Conservation (phyloP, 306 rosid genomes). For the Trifolium repens region DNA sequence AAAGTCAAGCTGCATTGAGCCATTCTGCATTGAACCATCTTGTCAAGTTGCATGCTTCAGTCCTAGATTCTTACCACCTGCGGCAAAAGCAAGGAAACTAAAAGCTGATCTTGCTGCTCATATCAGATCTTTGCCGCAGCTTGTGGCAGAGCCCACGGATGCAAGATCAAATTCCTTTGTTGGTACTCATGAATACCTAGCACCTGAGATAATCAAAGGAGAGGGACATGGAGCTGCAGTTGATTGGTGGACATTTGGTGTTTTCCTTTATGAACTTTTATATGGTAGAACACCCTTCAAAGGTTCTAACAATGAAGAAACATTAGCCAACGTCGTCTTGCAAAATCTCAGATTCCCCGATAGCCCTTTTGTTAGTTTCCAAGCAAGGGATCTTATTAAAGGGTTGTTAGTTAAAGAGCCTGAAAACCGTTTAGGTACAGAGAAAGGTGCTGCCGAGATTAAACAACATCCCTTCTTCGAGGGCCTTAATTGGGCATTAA, state of each 20-base stretch:
- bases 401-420: slow-evolving; percentile 84
- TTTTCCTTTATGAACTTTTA: slow-evolving; percentile 82
- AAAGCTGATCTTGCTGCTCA: slow-evolving; percentile 61
- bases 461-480: slow-evolving; percentile 89
- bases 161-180: slow-evolving; percentile 92
- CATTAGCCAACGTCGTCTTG: slow-evolving; percentile 75
- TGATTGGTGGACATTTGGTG: slow-evolving; percentile 98
- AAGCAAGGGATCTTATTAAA: slow-evolving; percentile 81
- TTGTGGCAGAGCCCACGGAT: slow-evolving; percentile 86
- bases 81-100: slow-evolving; percentile 65
- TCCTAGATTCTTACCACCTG: slow-evolving; percentile 72
- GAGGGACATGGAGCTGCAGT: slow-evolving; percentile 95
- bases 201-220: slow-evolving; percentile 92
- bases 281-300: slow-evolving; percentile 86
- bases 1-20: slow-evolving; percentile 73
- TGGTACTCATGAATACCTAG: slow-evolving; percentile 92
- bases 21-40: slow-evolving; percentile 78
- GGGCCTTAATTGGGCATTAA: slow-evolving; percentile 89
- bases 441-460: slow-evolving; percentile 88
- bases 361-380: slow-evolving; percentile 66
- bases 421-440: slow-evolving; percentile 75
- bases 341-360: slow-evolving; percentile 78
- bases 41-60: slow-evolving; percentile 89
- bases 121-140: slow-evolving; percentile 82
- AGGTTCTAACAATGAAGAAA: slow-evolving; percentile 76